Evolutionary conservation across 23 red algal species (phyloP).

Genomic region (Cyanidioschyzon merolae): DNA sequence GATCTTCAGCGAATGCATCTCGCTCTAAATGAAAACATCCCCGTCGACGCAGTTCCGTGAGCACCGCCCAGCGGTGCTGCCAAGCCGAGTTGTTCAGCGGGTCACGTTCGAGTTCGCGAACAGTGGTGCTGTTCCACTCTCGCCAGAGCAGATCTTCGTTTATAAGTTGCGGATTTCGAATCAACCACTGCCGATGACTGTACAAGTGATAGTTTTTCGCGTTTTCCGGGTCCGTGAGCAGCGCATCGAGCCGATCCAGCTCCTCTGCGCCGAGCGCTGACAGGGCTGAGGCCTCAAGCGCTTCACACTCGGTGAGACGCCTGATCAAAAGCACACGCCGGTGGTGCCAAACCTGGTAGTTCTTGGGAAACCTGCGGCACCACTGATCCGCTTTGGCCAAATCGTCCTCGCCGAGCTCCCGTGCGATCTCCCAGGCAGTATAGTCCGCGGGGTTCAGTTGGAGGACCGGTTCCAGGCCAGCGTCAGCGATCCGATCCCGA

Average conservation of each 20-base stretch:
- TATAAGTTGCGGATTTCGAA: conserved; percentile 14
- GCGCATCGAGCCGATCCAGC: neutral
- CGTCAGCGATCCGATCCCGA: neutral
- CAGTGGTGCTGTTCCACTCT: conserved; percentile 15
- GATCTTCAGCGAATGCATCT: neutral
- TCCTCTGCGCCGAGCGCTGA: conserved; percentile 21
- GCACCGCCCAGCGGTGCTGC: conserved; percentile 37
- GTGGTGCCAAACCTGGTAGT: conserved; percentile 79
- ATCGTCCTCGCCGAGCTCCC: conserved; percentile 27
- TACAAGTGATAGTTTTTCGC: conserved; percentile 90
- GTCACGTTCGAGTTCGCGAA: conserved; percentile 32
- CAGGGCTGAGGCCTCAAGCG: conserved; percentile 22
- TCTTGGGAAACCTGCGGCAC: conserved; percentile 28
- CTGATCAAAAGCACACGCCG: conserved; percentile 26
- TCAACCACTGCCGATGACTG: conserved; percentile 67
- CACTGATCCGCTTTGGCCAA: conserved; percentile 29
- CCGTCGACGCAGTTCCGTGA: neutral
- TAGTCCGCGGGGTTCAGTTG: conserved; percentile 32
- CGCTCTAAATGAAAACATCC: neutral
- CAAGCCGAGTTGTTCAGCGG: conserved; percentile 82
- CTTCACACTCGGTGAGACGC: conserved; percentile 20
- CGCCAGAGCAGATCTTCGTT: neutral
- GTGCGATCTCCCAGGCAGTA: conserved; percentile 56
- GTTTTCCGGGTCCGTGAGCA: conserved; percentile 22
- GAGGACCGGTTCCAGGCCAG: conserved; percentile 27